Base-by-base conservation (phyloP, 2,329 filamentous ascomycete genomes). In the Ceratocystiopsis minuta region DNA sequence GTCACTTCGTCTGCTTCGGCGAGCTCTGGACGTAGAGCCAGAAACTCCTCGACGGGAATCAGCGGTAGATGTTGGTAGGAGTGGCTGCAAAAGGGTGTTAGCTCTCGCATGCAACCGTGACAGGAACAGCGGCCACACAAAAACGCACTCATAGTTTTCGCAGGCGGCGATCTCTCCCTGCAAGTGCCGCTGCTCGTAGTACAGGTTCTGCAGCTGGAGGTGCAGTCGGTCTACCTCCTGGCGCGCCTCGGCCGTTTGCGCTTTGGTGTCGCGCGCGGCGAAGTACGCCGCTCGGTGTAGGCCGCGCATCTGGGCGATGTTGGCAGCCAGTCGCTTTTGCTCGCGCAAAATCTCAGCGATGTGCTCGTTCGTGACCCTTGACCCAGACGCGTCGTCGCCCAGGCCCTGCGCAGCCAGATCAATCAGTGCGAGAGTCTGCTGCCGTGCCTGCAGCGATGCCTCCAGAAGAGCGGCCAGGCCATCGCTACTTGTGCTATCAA, bases 171-270 rank as follows among this genome's bases (percentile, higher is more conserved):
- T 96, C 61, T 98, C 90, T 39, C 83, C 83, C 49, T 82, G 76
- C 42, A 98, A 64, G 59, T 95, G 86, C 42, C 84, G 70, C 62
- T 96, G 87, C 60, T 98, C 88, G 55, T 98, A 98, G 58, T 90
- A 92, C 9, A 98, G 65, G 55, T 98, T 98, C 60, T 96, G 88
- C 43, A 98, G 68, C 55, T 93, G 83, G 34, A 98, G 68, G 56
- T 96, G 87, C 46, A 98, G 67, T 39, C 79, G 75, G 57, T 98
- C 90, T 49, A 96, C 85, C 60, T 94, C 85, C 53, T 88, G 82
- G 39, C 87, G 76, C 39, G 81, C 82, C 58, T 94, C 85, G 28
- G 84, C 80, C 1, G 90, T 96, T 51, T 75, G 67, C 41, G 80
- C 68, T 58, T 96, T 96, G 14, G 87, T 94, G 51, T 85, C 76